Evolutionary conservation across 2,329 filamentous ascomycete species (phyloP).

Genomic region (Xylariaceae sp.): DNA sequence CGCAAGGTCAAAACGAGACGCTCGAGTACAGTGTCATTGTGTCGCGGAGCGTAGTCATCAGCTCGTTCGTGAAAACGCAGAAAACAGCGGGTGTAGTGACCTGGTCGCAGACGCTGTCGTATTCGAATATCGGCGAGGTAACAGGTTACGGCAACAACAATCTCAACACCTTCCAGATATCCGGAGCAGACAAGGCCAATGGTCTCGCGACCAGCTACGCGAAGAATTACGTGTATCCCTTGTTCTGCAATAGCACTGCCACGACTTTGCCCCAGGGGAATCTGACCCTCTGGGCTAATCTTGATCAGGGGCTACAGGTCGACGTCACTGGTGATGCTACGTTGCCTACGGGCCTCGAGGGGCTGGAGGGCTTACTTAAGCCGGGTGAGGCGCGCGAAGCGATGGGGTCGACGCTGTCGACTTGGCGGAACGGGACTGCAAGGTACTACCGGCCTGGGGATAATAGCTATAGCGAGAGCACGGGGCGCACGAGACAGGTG

Average conservation of each 20-base stretch:
- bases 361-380: constrained; percentile 52
- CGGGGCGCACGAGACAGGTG: constrained; percentile 52
- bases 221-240: constrained; percentile 52
- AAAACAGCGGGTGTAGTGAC: constrained; percentile 37
- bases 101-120: constrained; percentile 55
- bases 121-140: constrained; percentile 46
- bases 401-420: constrained; percentile 36
- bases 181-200: constrained; percentile 41
- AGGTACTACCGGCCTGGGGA: constrained; percentile 46
- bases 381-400: constrained; percentile 28
- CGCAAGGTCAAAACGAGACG: constrained; percentile 52
- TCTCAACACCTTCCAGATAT: constrained; percentile 32
- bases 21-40: constrained; percentile 55
- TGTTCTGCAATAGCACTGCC: constrained; percentile 52
- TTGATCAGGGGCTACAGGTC: constrained; percentile 39
- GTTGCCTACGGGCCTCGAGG: constrained; percentile 57
- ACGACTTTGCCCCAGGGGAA: constrained; percentile 39
- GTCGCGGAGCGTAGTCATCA: constrained; percentile 49
- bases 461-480: constrained; percentile 44
- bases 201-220: constrained; percentile 31
- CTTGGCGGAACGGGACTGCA: constrained; percentile 54
- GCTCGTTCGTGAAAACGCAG: constrained; percentile 47
- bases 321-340: constrained; percentile 37
- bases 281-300: constrained; percentile 40
- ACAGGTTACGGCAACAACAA: constrained; percentile 29